Evolutionary conservation across 495 filamentous ascomycete genomes (phyloP), one percentile per base, ranked within the genome.

Genomic region (Clavariopsis aquatica): DNA sequence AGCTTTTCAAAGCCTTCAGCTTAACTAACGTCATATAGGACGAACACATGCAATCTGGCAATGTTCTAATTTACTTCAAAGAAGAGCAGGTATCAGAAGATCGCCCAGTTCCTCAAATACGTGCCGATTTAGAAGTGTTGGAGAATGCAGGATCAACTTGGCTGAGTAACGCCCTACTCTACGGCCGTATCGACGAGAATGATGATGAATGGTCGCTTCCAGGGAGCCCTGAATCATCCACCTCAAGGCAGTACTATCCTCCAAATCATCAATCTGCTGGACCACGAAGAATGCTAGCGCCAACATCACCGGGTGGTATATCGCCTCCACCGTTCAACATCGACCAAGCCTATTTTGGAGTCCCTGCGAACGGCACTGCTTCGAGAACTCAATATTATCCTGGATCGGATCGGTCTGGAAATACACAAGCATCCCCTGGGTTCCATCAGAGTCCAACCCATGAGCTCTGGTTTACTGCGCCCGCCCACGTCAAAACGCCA

Each of bases 401-500:
- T 3, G 43, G 49, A 23, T 10, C 38, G n/a, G 60, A 64, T 28
- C 46, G 45, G 7, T 19, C 19, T 41, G 22, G 49, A 13, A n/a
- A 41, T 6, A 23, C 43, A 20, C 58, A 59, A 51, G 51, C 62
- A 15, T 56, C 59, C 4, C 45, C 49, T 15, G 34, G 28, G 1
- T 60, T 59, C 27, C 52, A 64, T 36, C 26, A 28, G 6, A 34
- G 19, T 22, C 51, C 64, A 23, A 72, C 71, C 0, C 69, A 73
- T 36, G 71, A 73, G 57, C 58, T 73, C 20, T 73, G 71, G 71
- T 73, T 73, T 49, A 41, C 62, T 1, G 71, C 69, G 4, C 71
- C 71, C 15, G 62, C 60, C 6, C 62, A 71, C 52, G 13, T 65
- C 9, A 41, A 47, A 22, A 61, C 63, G 26, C 51, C 58, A 12